Conservation (phyloP, 139 green algal genomes). For the Nannochloris sp. region DNA sequence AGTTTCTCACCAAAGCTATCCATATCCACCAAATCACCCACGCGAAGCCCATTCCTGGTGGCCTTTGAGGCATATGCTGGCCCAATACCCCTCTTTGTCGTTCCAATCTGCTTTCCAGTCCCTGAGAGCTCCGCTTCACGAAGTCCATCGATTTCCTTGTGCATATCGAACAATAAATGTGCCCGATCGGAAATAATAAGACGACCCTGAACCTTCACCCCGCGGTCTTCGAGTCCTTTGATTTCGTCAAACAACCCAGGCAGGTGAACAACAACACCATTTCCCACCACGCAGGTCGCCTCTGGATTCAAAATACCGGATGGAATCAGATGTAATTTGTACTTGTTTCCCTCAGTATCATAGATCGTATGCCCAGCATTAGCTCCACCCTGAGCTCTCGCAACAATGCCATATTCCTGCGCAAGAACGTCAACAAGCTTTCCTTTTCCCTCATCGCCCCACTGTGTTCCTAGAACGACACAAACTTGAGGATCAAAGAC, state of each 20-base stretch:
- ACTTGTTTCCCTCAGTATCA: constrained; percentile 88
- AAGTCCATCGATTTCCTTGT: constrained; percentile 94
- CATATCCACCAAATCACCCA: constrained; percentile 72
- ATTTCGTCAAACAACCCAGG: constrained; percentile 94
- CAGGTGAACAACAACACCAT: constrained; percentile 94
- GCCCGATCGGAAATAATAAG: constrained; percentile 79
- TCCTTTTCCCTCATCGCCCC: constrained; percentile 98
- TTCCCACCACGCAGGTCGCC: constrained; percentile 88
- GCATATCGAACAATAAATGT: constrained; percentile 97
- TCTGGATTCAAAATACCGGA: constrained; percentile 91
- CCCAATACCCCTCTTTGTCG: constrained; percentile 96
- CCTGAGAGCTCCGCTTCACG: constrained; percentile 84
- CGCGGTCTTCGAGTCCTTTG: constrained; percentile 24
- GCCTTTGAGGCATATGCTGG: constrained; percentile 93
- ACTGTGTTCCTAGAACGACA: constrained; percentile 95
- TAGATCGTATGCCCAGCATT: constrained; percentile 99
- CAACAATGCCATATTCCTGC: constrained; percentile 93
- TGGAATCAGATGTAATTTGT: constrained; percentile 94
- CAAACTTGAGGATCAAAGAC: constrained; percentile 53
- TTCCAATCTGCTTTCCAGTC: constrained; percentile 82
- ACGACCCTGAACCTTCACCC: constrained; percentile 41
- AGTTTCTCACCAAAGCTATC: constrained; percentile 66
- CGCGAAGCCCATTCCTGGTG: constrained; percentile 87
- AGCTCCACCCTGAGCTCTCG: constrained; percentile 87
- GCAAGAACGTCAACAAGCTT: constrained; percentile 99